A percentile compares a stretch with the other conserved stretches of the same genome.
phyloP scores from a whole-genome alignment of 2,329 filamentous ascomycete species.

The Endoconidiophora laricicola region DNA sequence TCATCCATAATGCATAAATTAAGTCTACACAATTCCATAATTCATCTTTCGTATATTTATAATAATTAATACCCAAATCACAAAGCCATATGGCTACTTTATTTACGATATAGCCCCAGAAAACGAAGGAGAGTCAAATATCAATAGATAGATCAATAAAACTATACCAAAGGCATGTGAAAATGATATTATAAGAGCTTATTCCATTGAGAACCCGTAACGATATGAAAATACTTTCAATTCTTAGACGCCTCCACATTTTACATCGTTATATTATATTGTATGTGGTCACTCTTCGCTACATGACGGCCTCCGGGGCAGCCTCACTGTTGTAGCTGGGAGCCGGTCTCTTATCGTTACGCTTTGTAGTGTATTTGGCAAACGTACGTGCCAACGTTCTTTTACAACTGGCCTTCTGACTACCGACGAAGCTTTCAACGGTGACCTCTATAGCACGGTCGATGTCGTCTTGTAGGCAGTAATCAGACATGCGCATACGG shows the following conservation, averaged over 20 bases:
- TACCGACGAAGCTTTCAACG: constrained; percentile 87
- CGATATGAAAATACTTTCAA: too few species aligned
- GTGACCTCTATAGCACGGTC: constrained; percentile 95
- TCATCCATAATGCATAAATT: not conserved
- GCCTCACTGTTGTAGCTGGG: not conserved
- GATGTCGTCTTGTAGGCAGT: constrained; percentile 78
- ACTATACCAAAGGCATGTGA: too few species aligned
- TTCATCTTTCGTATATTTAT: too few species aligned
- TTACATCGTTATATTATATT: too few species aligned
- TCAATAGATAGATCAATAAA: too few species aligned
- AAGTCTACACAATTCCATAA: not conserved
- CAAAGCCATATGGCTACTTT: too few species aligned
- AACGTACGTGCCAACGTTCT: constrained; percentile 88
- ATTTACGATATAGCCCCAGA: too few species aligned
- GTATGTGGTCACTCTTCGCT: not conserved
- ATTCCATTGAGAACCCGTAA: too few species aligned
- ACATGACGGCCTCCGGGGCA: constrained; percentile 7
- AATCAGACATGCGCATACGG: constrained; percentile 95
- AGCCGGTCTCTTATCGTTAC: constrained; percentile 20
- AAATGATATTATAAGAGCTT: too few species aligned
- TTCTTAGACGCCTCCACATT: too few species aligned
- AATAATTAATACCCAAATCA: too few species aligned
- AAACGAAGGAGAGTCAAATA: too few species aligned
- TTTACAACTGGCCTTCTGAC: constrained; percentile 95
- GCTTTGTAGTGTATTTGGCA: constrained; percentile 68